Conservation (phyloP, 495 filamentous ascomycete genomes). For the Trichocladium uniseriatum region DNA sequence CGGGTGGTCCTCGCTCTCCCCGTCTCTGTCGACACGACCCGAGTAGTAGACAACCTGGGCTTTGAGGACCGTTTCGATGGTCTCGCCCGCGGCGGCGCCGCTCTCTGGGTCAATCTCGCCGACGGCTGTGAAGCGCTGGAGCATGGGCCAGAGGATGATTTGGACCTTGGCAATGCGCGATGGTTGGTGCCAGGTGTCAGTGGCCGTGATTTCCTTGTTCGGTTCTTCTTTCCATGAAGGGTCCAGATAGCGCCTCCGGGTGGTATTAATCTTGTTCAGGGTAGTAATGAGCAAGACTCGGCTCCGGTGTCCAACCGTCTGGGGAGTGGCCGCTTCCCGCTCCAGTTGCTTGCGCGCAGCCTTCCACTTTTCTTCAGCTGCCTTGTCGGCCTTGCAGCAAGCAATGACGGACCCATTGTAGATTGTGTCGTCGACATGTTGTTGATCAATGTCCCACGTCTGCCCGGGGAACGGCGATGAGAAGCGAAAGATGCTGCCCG, state of each 20-base stretch:
- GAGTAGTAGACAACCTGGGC: constrained; percentile 30
- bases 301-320: not conserved
- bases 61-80: constrained; percentile 16
- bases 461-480: constrained; percentile 30
- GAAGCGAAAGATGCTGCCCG: constrained; percentile 38
- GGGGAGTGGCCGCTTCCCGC: not conserved
- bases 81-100: constrained; percentile 18
- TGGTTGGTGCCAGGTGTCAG: constrained; percentile 4
- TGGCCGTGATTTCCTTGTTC: not conserved
- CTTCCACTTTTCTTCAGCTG: constrained; percentile 1
- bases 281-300: not conserved
- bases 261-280: not conserved
- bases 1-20: constrained; percentile 8
- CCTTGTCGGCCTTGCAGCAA: constrained; percentile 11
- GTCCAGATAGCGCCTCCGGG: too few species aligned
- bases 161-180: constrained; percentile 34
- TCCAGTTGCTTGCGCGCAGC: not conserved
- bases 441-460: constrained; percentile 30
- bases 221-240: too few species aligned
- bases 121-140: constrained; percentile 26
- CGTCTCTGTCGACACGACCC: constrained; percentile 7
- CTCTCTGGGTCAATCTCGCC: constrained; percentile 14
- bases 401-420: constrained; percentile 25
- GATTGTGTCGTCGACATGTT: constrained; percentile 23
- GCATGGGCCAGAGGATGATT: constrained; percentile 30